Evolutionary conservation across 345 rosid species (phyloP).

Genomic region (Citrus inodora): DNA sequence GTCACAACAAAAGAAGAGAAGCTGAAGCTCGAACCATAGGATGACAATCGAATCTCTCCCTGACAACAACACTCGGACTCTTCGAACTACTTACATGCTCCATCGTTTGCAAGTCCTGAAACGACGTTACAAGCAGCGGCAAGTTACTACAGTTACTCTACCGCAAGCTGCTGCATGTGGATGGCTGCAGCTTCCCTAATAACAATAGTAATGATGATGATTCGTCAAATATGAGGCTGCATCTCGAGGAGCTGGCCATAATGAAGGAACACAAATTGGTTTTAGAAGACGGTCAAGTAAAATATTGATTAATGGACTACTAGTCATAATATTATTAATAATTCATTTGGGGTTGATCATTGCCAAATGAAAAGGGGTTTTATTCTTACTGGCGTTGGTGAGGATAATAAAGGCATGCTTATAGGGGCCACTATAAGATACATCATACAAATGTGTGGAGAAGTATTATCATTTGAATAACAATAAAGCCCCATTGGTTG

Average conservation of each 20-base stretch:
- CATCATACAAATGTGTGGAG: conserved; percentile 52
- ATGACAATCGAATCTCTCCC: conserved; percentile 41
- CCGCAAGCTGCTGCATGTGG: conserved; percentile 27
- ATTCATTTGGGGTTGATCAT: conserved; percentile 52
- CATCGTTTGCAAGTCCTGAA: conserved; percentile 75
- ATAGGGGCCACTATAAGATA: conserved; percentile 59
- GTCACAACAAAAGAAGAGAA: conserved; percentile 42
- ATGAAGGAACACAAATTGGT: conserved; percentile 53
- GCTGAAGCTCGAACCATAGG: conserved; percentile 24
- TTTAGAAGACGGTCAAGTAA: conserved; percentile 39
- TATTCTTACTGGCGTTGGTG: conserved; percentile 87
- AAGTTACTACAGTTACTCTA: conserved; percentile 50
- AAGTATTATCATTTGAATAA: conserved; percentile 56
- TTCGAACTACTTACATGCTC: conserved; percentile 75
- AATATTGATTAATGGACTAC: conserved; percentile 60
- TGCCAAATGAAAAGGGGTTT: conserved; percentile 80
- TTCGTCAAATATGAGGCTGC: conserved; percentile 22
- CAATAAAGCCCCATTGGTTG: conserved; percentile 39
- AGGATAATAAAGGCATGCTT: conserved; percentile 61
- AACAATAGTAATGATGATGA: too few relatives aligned
- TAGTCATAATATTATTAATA: not conserved
- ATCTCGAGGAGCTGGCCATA: conserved; percentile 46
- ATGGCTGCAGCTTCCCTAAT: not conserved
- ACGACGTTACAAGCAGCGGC: conserved; percentile 37
- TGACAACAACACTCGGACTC: conserved; percentile 50